Evolutionary conservation across 805 yeast species (phyloP).

Genomic region (Pichia exigua): DNA sequence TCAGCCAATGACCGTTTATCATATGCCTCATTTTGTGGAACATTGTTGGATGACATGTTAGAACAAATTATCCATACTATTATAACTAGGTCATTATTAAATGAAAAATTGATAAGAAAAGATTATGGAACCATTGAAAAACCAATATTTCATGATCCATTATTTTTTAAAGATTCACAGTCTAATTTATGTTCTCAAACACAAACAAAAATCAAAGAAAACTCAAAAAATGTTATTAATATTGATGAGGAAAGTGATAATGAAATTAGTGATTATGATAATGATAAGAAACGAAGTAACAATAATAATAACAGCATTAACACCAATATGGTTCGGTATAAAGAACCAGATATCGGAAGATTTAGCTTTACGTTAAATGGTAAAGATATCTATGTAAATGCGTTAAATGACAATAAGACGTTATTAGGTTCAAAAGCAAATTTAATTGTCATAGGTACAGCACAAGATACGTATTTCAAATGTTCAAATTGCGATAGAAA

Average conservation of each 20-base stretch:
- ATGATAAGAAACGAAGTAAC: not conserved
- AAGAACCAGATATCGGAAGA: slow-evolving; percentile 25
- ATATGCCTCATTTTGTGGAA: slow-evolving; percentile 24
- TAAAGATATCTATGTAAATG: slow-evolving; percentile 25
- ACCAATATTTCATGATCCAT: slow-evolving; percentile 21
- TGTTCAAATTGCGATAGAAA: slow-evolving; percentile 81
- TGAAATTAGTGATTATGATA: not conserved
- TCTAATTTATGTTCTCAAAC: not conserved
- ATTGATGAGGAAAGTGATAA: not conserved
- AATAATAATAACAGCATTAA: not conserved
- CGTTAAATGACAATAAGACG: slow-evolving; percentile 7
- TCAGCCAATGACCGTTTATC: slow-evolving; percentile 18
- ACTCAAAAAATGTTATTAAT: not conserved
- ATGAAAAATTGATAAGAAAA: slow-evolving; percentile 25
- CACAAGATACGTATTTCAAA: slow-evolving; percentile 45
- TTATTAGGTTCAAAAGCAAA: slow-evolving; percentile 10
- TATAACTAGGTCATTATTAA: slow-evolving; percentile 22
- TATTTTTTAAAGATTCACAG: not conserved
- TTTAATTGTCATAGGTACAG: slow-evolving; percentile 12
- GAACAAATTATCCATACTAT: slow-evolving; percentile 29
- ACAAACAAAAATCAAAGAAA: not conserved
- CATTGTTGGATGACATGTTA: slow-evolving; percentile 28
- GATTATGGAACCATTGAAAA: slow-evolving; percentile 24
- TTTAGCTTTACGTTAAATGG: slow-evolving; percentile 22
- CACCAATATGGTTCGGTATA: slow-evolving; percentile 3